Conservation (phyloP, 75 land plant species). For the Sequoiadendron giganteum region DNA sequence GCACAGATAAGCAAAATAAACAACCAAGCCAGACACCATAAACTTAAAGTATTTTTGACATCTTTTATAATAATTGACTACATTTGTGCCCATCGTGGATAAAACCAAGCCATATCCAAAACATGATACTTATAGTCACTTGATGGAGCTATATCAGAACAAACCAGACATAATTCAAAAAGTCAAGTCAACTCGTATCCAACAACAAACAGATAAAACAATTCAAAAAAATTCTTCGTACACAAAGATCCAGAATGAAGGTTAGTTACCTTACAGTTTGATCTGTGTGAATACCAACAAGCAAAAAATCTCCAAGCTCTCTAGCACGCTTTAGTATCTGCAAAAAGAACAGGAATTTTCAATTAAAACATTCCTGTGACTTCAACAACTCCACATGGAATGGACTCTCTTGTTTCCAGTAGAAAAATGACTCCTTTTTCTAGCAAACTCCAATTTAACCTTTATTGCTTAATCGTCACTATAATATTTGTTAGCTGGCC, state of each 20-base stretch:
- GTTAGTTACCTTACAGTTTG: constrained; percentile 21
- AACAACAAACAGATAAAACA: neutral
- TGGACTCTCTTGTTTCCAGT: neutral
- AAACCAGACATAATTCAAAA: neutral
- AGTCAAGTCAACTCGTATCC: neutral
- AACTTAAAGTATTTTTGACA: neutral
- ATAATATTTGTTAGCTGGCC: neutral
- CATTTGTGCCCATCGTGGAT: neutral
- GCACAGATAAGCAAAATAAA: neutral
- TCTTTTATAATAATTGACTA: neutral
- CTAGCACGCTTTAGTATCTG: constrained; percentile 43
- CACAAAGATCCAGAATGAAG: neutral
- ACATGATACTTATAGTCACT: neutral
- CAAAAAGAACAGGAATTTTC: constrained; percentile 1
- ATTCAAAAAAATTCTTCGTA: neutral
- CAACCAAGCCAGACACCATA: neutral
- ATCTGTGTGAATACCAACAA: too few relatives aligned
- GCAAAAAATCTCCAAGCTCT: constrained; percentile 11
- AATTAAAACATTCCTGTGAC: neutral
- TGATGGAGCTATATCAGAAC: neutral
- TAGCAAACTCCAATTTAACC: neutral
- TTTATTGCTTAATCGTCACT: neutral
- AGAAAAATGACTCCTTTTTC: neutral
- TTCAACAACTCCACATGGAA: neutral
- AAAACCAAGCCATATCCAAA: neutral